Evolutionary conservation across 441 rosid species (phyloP).

Genomic region (Erodium texanum): DNA sequence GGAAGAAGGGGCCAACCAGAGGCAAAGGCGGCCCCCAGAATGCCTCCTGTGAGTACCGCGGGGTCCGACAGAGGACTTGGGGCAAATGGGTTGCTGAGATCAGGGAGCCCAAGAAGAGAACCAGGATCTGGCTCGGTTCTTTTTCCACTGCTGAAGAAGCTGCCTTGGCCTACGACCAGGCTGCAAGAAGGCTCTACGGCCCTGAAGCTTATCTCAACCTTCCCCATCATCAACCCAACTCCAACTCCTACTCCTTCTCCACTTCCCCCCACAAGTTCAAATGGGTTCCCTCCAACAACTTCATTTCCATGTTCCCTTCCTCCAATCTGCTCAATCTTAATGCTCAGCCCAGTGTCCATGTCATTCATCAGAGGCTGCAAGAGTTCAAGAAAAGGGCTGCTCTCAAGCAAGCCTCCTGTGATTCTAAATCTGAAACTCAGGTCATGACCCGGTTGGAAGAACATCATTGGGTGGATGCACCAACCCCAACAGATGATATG

Average conservation of each 20-base stretch:
- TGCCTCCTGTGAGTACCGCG: conserved; percentile 70
- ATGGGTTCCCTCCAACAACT: conserved; percentile 84
- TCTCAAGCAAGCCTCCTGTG: conserved; percentile 31
- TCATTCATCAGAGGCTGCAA: conserved; percentile 82
- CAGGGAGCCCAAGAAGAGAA: conserved; percentile 84
- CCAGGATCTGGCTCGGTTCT: conserved; percentile 85
- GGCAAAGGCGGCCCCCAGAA: conserved; percentile 95
- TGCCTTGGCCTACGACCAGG: conserved; percentile 93
- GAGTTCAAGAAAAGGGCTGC: conserved; percentile 54
- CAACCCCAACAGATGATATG: too few relatives aligned
- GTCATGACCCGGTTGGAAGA: background rate
- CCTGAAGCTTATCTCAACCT: conserved; percentile 66
- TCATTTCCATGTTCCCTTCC: conserved; percentile 44
- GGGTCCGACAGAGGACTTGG: conserved; percentile 89
- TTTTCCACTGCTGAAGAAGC: conserved; percentile 90
- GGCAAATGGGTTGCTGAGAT: conserved; percentile 98
- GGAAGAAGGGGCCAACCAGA: conserved; percentile 88
- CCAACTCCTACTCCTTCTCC: conserved; percentile 10
- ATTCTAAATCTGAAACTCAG: conserved; percentile 30
- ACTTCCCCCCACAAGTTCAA: conserved; percentile 30
- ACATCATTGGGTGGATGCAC: too few relatives aligned
- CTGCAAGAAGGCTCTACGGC: conserved; percentile 37
- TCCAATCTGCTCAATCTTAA: conserved; percentile 60
- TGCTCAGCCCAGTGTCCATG: conserved; percentile 81
- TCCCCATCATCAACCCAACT: conserved; percentile 27